Conservation (phyloP, 768 basidiomycete genomes). For the Suillus tomentosus region DNA sequence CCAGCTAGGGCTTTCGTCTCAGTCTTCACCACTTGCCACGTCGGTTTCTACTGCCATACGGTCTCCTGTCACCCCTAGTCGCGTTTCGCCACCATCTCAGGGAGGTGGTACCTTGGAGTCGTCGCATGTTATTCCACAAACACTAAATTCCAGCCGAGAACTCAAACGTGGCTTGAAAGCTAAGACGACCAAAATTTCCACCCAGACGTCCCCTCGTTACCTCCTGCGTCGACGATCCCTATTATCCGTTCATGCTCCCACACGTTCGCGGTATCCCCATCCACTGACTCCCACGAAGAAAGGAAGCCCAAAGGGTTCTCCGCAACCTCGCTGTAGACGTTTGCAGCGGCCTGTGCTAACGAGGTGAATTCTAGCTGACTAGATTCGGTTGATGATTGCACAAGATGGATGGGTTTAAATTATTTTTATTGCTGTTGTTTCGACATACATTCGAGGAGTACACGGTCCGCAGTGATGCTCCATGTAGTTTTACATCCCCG, state of each 20-base stretch:
- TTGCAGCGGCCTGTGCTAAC: constrained; percentile 6
- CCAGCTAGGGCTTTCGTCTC: constrained; percentile 36
- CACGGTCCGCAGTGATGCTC: constrained; percentile 1
- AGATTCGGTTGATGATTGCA: not conserved
- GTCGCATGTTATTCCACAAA: constrained; percentile 12
- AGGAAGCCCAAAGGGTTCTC: constrained; percentile 15
- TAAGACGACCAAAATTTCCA: not conserved
- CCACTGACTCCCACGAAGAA: constrained; percentile 18
- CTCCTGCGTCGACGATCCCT: constrained; percentile 32
- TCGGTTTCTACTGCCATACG: constrained; percentile 13
- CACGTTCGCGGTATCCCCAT: constrained; percentile 23
- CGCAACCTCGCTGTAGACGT: constrained; percentile 17
- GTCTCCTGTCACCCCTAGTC: constrained; percentile 12
- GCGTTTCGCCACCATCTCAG: constrained; percentile 13
- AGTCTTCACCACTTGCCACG: constrained; percentile 17
- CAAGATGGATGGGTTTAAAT: constrained; percentile 1
- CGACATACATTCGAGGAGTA: constrained; percentile 9
- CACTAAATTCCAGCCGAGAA: not conserved
- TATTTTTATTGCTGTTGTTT: constrained; percentile 39
- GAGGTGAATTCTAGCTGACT: constrained; percentile 7
- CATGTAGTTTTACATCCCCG: constrained; percentile 6
- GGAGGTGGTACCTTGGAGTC: constrained; percentile 10
- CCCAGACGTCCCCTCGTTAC: constrained; percentile 21
- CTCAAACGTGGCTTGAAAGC: not conserved
- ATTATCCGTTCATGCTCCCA: constrained; percentile 17